Conservation (phyloP, 2,329 filamentous ascomycete genomes). For the Thielaviopsis ethacetica region DNA sequence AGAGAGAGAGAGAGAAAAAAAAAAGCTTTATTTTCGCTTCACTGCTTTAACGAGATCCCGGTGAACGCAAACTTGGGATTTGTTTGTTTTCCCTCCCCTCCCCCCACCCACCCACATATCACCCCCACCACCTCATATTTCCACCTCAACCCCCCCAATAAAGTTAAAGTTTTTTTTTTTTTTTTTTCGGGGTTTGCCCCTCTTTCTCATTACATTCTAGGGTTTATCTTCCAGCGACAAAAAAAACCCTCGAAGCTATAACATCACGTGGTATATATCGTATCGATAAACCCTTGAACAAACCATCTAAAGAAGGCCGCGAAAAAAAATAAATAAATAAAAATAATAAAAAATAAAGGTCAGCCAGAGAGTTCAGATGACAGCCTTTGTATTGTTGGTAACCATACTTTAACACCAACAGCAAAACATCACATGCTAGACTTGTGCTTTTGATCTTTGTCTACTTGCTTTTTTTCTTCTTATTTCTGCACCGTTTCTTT, state of each 20-base stretch:
- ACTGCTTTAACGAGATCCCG: not conserved
- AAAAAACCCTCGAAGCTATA: not conserved
- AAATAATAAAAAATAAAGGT: no score
- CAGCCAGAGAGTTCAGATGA: not conserved
- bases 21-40: not conserved
- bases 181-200: no score
- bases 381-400: not conserved
- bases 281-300: not conserved
- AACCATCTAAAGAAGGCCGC: not conserved
- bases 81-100: no score
- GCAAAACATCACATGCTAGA: not conserved
- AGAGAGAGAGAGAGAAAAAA: no score
- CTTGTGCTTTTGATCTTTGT: not conserved
- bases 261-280: not conserved
- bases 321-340: no score
- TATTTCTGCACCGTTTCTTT: not conserved
- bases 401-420: not conserved
- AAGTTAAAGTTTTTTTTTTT: not conserved
- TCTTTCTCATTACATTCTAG: no score
- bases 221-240: no score
- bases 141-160: no score
- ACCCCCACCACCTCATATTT: no score
- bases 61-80: not conserved
- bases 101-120: no score
- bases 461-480: not conserved